phyloP scores from a whole-genome alignment of 805 yeast genomes.

The Starmerella vaccinii region DNA sequence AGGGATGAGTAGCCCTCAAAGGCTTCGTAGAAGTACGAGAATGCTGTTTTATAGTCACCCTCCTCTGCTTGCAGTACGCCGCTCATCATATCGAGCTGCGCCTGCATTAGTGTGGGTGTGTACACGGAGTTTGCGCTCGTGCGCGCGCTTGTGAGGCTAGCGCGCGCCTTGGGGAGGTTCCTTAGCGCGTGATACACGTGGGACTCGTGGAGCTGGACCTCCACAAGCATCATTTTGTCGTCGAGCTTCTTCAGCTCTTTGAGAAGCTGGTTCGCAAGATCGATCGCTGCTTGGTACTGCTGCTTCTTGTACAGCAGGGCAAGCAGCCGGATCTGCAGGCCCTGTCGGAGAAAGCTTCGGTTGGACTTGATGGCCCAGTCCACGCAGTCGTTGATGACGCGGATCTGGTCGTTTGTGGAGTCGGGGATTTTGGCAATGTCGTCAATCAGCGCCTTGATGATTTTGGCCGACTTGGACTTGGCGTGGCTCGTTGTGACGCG shows the following conservation, averaged over 20 bases:
- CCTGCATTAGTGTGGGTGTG: slow-evolving; percentile 88
- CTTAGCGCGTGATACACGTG: slow-evolving; percentile 84
- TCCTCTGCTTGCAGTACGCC: slow-evolving; percentile 96
- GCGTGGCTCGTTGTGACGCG: slow-evolving; percentile 68
- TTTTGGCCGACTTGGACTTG: slow-evolving; percentile 89
- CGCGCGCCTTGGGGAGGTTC: slow-evolving; percentile 81
- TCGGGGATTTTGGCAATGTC: slow-evolving; percentile 52
- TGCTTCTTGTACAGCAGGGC: slow-evolving; percentile 59
- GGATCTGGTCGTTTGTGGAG: slow-evolving; percentile 57
- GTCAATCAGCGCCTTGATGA: slow-evolving; percentile 72
- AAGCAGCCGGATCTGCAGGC: slow-evolving; percentile 74
- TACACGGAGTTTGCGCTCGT: slow-evolving; percentile 96
- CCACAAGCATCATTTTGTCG: slow-evolving; percentile 90
- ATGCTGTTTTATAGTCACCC: slow-evolving; percentile 92
- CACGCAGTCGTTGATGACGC: slow-evolving; percentile 65
- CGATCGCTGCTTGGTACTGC: slow-evolving; percentile 57
- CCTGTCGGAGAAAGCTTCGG: slow-evolving; percentile 79
- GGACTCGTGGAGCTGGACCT: slow-evolving; percentile 85
- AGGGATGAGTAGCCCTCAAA: slow-evolving; percentile 80
- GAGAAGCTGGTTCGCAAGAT: slow-evolving; percentile 59
- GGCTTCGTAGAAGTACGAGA: slow-evolving; percentile 87
- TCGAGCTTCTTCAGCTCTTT: slow-evolving; percentile 86
- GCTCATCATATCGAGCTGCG: slow-evolving; percentile 88
- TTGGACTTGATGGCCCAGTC: slow-evolving; percentile 79
- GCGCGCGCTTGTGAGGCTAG: slow-evolving; percentile 87